Percentiles rank a stretch among this genome's conserved stretches.
These are phyloP conservation scores for Poronia punctata DNA, from an alignment of 495 filamentous ascomycete genomes.

Conservation along the genomic window DNA sequence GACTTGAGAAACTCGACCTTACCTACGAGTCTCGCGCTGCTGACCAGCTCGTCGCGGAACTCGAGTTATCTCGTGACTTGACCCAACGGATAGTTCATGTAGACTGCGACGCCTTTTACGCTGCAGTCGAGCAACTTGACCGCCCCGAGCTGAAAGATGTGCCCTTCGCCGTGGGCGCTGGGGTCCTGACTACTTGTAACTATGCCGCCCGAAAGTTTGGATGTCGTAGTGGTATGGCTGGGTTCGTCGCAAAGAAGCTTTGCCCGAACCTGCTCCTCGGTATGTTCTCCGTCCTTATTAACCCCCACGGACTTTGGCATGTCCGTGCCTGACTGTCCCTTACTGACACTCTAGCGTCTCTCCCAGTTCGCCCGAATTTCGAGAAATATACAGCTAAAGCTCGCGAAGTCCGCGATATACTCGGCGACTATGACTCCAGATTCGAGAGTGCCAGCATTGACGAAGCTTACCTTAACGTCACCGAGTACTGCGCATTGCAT, in stretches of 20 bases:
- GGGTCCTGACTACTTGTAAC: constrained; percentile 92
- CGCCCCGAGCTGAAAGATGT: constrained; percentile 80
- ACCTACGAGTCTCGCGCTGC: constrained; percentile 63
- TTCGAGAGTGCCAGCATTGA: constrained; percentile 93
- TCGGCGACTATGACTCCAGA: constrained; percentile 78
- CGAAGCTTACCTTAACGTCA: constrained; percentile 95
- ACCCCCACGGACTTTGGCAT: too few species aligned
- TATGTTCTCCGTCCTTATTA: neutral
- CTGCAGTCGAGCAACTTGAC: constrained; percentile 89
- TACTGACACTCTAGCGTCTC: neutral
- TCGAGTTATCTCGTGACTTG: constrained; percentile 76
- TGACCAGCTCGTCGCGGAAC: constrained; percentile 72
- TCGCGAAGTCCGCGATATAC: constrained; percentile 72
- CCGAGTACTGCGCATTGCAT: constrained; percentile 69
- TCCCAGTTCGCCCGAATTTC: constrained; percentile 73
- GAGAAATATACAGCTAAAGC: constrained; percentile 90
- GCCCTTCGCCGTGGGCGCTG: constrained; percentile 89
- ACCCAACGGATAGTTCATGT: constrained; percentile 80
- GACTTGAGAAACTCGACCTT: constrained; percentile 71
- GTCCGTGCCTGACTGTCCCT: neutral
- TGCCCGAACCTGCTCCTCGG: constrained; percentile 71
- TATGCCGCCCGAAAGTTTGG: constrained; percentile 88
- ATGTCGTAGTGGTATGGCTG: constrained; percentile 88
- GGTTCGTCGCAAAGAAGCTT: constrained; percentile 89
- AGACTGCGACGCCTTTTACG: constrained; percentile 98